Evolutionary conservation across 345 rosid genomes (phyloP).

Genomic region (Salix exigua): DNA sequence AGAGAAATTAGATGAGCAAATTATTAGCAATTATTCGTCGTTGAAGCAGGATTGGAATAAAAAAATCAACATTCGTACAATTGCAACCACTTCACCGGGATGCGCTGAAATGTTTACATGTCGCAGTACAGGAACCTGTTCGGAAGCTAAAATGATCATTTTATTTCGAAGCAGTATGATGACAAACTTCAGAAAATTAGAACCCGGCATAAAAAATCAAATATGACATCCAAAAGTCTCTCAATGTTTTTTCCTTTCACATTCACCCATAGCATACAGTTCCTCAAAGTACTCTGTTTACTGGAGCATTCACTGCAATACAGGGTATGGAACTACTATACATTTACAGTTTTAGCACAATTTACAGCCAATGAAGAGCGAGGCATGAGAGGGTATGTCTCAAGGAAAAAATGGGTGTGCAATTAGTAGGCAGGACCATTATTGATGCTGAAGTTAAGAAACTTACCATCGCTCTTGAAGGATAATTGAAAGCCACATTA

Average conservation of each 20-base stretch:
- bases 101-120: slow-evolving; percentile 53
- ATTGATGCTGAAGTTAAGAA: slow-evolving; percentile 11
- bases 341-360: background rate
- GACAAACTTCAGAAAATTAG: background rate
- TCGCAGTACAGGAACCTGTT: slow-evolving; percentile 70
- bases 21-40: slow-evolving; percentile 5
- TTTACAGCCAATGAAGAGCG: background rate
- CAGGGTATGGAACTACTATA: background rate
- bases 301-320: background rate
- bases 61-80: slow-evolving; percentile 44
- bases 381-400: background rate
- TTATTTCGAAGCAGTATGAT: background rate
- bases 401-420: background rate
- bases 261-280: background rate
- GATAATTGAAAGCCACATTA: slow-evolving; percentile 63
- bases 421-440: background rate
- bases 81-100: slow-evolving; percentile 86
- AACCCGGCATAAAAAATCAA: background rate
- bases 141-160: background rate
- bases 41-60: slow-evolving; percentile 6
- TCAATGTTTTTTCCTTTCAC: background rate
- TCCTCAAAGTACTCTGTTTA: background rate
- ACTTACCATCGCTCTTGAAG: slow-evolving; percentile 59
- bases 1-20: slow-evolving; percentile 20
- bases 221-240: background rate